Evolutionary conservation across 108 stramenopile genomes (phyloP), one percentile per base, ranked within the genome.

Genomic region (Schizochytrium sp.): DNA sequence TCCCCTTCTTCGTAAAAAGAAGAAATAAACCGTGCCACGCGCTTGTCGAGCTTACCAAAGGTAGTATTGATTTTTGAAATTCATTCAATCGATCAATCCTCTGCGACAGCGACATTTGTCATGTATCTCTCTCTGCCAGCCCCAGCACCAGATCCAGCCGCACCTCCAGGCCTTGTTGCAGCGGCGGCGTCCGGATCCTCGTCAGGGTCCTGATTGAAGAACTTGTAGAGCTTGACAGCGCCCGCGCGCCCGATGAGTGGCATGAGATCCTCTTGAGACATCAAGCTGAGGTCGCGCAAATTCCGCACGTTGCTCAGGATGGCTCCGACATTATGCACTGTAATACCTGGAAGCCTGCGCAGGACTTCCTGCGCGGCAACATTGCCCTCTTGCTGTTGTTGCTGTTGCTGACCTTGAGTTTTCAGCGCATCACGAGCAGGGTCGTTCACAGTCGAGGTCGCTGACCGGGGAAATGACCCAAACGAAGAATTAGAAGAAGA

Each of bases 331-430:
- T 90, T 88, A 58, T 25, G 10, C 44, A 10, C 88, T 5, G 41
- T 44, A 25, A 90, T 87, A 19, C 90, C 90, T 4, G 90, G 90
- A 10, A 90, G 87, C 6, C 44, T 8, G 21, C 69, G 71, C 28
- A 90, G 44, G 14, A 90, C 45, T 14, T 88, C 90, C 0, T 60
- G 44, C 6, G 60, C 90, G 18, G 90, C 57, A 5, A n/a, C 5
- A 23, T 88, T 90, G 57, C 88, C 60, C 48, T 29, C 51, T 59
- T 59, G 45, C 55, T 14, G 34, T 47, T 23, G 6, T 48, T n/a
- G 5, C 58, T 25, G 4, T 44, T 43, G 5, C 45, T 43, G 34
- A n/a, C 29, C 58, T 57, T 87, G 43, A 3, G 60, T 87, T 48
- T 19, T 4, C 5, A 5, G 59, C 59, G 5, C 8, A 14, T 14